Evolutionary conservation across 2,329 filamentous ascomycete species (phyloP).

Genomic region (Fusarium algeriense): DNA sequence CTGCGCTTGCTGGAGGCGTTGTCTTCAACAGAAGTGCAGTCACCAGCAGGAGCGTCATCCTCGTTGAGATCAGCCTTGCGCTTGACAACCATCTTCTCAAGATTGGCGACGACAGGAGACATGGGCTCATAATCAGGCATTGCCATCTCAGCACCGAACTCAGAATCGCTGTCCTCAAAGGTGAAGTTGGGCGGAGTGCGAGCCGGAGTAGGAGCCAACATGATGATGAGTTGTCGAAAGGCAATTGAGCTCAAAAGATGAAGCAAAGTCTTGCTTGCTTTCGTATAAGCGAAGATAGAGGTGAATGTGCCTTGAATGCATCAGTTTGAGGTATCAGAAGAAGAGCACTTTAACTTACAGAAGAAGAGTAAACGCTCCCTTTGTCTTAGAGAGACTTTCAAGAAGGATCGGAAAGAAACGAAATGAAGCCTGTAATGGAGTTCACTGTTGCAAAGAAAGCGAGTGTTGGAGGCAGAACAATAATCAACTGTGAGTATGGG

Average conservation of each 20-base stretch:
- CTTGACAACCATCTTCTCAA: slow-evolving; percentile 10
- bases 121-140: slow-evolving; percentile 10
- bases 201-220: slow-evolving; percentile 9
- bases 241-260: not conserved
- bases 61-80: not conserved
- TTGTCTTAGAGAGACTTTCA: not conserved
- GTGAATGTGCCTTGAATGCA: not conserved
- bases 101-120: slow-evolving; percentile 16
- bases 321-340: slow-evolving; percentile 1
- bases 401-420: not conserved
- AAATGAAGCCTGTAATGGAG: not conserved
- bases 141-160: slow-evolving; percentile 3
- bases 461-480: not conserved
- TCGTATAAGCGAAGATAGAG: not conserved
- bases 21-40: not conserved
- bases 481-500: not conserved
- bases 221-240: not conserved
- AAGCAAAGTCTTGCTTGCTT: not conserved
- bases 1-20: not conserved
- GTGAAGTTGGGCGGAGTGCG: slow-evolving; percentile 7
- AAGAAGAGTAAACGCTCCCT: not conserved
- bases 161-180: slow-evolving; percentile 8
- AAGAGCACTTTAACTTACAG: slow-evolving; percentile 8
- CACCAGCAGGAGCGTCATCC: not conserved
- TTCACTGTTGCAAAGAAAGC: not conserved